Evolutionary conservation across 129 eudicot species (phyloP).

Genomic region (Arctium lappa): DNA sequence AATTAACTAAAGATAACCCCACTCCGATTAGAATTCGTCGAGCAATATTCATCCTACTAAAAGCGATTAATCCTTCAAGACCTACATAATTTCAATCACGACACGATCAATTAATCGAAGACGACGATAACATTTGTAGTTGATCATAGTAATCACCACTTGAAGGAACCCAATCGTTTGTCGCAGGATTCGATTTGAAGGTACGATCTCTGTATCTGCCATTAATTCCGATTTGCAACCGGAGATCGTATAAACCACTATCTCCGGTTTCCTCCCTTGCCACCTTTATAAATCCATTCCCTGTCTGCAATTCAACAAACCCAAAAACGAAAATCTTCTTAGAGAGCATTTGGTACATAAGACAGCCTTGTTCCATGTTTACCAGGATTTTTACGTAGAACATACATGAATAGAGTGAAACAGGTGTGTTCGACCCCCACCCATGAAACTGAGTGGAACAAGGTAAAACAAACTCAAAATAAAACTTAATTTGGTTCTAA

Average conservation of each 20-base stretch:
- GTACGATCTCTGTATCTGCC: conserved; percentile 10
- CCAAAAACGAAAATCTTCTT: background rate
- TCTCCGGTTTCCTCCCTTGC: conserved; percentile 18
- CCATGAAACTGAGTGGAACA: too few species aligned
- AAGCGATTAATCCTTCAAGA: background rate
- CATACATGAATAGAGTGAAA: too few species aligned
- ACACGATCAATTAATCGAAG: background rate
- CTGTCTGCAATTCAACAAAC: conserved; percentile 41
- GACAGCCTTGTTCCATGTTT: too few species aligned
- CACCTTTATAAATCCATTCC: conserved; percentile 63
- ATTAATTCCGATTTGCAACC: conserved; percentile 4
- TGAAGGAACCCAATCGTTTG: conserved; percentile 64
- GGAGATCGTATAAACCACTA: conserved; percentile 3
- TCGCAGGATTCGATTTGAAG: conserved; percentile 55
- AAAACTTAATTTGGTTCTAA: too few species aligned
- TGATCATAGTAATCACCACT: conserved; percentile 30
- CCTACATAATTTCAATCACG: background rate
- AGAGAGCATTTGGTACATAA: too few species aligned
- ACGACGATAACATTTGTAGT: background rate
- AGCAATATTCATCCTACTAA: conserved; percentile 28
- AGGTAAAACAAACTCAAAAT: too few species aligned
- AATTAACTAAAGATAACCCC: background rate
- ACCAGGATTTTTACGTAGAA: too few species aligned
- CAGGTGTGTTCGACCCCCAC: too few species aligned
- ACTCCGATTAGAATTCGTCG: conserved; percentile 42